Conservation (phyloP, 768 basidiomycete species). For the Psilocybe subaeruginosa region DNA sequence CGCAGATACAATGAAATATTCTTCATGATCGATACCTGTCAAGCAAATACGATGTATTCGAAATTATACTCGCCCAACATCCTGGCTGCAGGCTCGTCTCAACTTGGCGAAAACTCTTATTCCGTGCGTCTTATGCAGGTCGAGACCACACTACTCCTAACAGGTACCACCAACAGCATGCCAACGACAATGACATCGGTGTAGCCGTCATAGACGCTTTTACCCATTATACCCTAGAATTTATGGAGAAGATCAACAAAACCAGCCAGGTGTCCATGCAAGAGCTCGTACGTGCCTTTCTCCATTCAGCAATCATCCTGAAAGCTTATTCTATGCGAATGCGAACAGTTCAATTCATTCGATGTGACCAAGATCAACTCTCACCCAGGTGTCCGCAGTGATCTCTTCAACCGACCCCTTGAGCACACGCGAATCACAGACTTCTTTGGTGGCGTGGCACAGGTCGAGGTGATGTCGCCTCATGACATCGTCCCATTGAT, state of each 20-base stretch:
- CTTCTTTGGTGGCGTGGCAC: constrained; percentile 88
- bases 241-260: constrained; percentile 92
- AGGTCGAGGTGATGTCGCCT: constrained; percentile 63
- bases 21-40: constrained; percentile 98
- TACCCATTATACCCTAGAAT: constrained; percentile 90
- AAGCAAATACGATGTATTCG: constrained; percentile 94
- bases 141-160: background rate
- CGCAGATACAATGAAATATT: constrained; percentile 90
- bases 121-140: constrained; percentile 57
- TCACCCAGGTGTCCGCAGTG: constrained; percentile 86
- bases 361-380: constrained; percentile 77
- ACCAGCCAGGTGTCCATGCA: constrained; percentile 80
- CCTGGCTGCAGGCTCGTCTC: constrained; percentile 86
- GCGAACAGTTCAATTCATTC: constrained; percentile 79
- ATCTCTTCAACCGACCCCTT: constrained; percentile 75
- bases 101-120: constrained; percentile 88
- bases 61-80: constrained; percentile 94
- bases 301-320: background rate
- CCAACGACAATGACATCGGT: constrained; percentile 92
- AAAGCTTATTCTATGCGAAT: background rate
- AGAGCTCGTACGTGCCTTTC: constrained; percentile 67
- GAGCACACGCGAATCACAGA: constrained; percentile 70
- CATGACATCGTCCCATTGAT: constrained; percentile 5
- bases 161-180: constrained; percentile 56
- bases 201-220: constrained; percentile 95